phyloP scores from a whole-genome alignment of 306 rosid genomes.

The Quercus gilva region DNA sequence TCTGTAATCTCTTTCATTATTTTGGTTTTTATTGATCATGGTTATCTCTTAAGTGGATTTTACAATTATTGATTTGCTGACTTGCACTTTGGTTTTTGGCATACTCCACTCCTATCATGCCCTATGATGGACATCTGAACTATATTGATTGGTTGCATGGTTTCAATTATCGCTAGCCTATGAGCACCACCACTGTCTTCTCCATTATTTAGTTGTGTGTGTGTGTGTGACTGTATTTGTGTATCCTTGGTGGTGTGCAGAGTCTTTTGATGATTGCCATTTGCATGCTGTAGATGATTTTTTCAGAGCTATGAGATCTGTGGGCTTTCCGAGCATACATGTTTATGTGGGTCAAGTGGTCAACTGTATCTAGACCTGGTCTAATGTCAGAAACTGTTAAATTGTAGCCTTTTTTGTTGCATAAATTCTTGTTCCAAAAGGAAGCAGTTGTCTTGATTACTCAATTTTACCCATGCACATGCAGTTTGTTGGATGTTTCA shows the following conservation, averaged over 20 bases:
- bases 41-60: too few species aligned
- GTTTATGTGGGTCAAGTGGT: neutral
- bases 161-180: neutral
- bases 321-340: neutral
- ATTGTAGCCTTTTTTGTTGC: neutral
- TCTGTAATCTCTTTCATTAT: too few species aligned
- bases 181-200: neutral
- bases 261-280: too few species aligned
- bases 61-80: neutral
- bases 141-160: neutral
- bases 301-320: neutral
- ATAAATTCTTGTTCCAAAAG: neutral
- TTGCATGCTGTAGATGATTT: too few species aligned
- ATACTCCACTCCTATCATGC: neutral
- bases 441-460: neutral
- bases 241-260: neutral
- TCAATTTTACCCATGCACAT: neutral
- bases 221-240: neutral
- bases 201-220: neutral
- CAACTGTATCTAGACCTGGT: neutral
- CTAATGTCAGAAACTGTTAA: neutral
- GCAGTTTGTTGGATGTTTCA: neutral
- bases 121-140: neutral
- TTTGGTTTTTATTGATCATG: too few species aligned
- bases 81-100: neutral